These are phyloP conservation scores for Oryza meyeriana DNA, from an alignment of 176 grass and related monocot genomes.

Conservation along the genomic window DNA sequence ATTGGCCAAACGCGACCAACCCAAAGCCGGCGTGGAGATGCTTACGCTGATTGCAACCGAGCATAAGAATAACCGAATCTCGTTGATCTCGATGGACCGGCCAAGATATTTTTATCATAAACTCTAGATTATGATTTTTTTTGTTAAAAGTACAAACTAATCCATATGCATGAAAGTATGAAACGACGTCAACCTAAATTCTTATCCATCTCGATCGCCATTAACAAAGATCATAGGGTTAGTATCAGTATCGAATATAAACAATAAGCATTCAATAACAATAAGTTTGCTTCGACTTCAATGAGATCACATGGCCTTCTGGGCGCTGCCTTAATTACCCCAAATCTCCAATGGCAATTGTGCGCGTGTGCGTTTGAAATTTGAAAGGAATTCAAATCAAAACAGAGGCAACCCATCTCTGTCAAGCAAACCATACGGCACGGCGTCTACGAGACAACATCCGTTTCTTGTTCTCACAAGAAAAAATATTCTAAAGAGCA, in stretches of 20 bases:
- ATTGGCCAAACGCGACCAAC: neutral
- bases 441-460: conserved; percentile 40
- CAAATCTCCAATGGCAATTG: neutral
- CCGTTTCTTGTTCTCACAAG: conserved; percentile 5
- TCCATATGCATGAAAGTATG: conserved; percentile 10
- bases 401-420: conserved; percentile 1
- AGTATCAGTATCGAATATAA: neutral
- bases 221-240: conserved; percentile 13
- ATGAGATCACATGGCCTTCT: conserved; percentile 42
- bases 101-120: neutral
- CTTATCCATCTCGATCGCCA: conserved; percentile 25
- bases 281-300: conserved; percentile 21
- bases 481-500: neutral
- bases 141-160: neutral
- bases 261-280: neutral
- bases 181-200: conserved; percentile 27
- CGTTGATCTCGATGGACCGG: conserved; percentile 43
- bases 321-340: conserved; percentile 16
- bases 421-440: conserved; percentile 10
- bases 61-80: conserved; percentile 35
- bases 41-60: neutral
- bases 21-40: conserved; percentile 23
- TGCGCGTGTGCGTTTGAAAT: conserved; percentile 9
- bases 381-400: conserved; percentile 5
- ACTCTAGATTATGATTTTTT: neutral